Percentiles rank a stretch among this genome's conserved stretches.
Evolutionary conservation across 345 rosid genomes (phyloP).

Genomic region (Euphorbia tirucalli): DNA sequence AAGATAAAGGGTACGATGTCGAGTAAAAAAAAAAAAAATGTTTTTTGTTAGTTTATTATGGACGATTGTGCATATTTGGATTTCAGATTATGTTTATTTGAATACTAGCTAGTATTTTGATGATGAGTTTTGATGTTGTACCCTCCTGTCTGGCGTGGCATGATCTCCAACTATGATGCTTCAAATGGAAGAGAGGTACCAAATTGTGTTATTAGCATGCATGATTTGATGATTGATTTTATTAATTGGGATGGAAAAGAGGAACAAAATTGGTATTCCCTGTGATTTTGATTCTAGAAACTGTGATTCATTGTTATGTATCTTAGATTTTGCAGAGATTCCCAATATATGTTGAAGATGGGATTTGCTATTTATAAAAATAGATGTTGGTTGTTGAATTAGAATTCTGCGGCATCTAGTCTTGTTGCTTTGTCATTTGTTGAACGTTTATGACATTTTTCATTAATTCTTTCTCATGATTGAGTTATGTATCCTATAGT

Average conservation of each 20-base stretch:
- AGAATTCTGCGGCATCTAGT: too few relatives aligned
- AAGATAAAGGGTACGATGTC: constrained; percentile 72
- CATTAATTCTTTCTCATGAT: too few relatives aligned
- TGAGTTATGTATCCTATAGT: too few relatives aligned
- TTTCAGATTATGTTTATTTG: background rate
- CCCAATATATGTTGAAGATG: too few relatives aligned
- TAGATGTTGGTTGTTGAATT: too few relatives aligned
- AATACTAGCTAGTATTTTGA: background rate
- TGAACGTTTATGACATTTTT: too few relatives aligned
- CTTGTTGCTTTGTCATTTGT: too few relatives aligned
- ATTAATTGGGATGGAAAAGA: too few relatives aligned
- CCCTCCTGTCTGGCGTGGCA: constrained; percentile 13
- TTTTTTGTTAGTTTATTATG: background rate
- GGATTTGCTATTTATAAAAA: too few relatives aligned
- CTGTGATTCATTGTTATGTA: background rate
- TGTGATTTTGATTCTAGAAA: too few relatives aligned
- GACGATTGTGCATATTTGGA: background rate
- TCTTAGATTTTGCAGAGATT: too few relatives aligned
- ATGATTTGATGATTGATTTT: constrained; percentile 2
- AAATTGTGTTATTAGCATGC: constrained; percentile 1
- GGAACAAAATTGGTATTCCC: background rate
- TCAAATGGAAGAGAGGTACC: background rate
- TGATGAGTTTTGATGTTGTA: background rate
- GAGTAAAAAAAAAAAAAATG: constrained; percentile 31
- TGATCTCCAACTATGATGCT: constrained; percentile 6